Conservation (phyloP, 768 basidiomycete genomes). For the Naganishia onofrii region DNA sequence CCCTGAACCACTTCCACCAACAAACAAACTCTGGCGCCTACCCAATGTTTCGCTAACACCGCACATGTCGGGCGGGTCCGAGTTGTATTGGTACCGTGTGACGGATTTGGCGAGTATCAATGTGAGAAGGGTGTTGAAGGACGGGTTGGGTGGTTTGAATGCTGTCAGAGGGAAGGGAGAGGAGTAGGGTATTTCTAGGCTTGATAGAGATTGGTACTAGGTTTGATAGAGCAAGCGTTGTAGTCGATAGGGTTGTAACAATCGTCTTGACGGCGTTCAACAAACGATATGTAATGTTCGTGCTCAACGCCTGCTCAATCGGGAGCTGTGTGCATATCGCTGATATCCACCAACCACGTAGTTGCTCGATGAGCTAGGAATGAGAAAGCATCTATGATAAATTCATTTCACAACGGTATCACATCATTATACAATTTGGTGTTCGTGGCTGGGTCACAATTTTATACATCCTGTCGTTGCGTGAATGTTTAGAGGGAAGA, state of each 20-base stretch:
- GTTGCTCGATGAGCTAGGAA: no score
- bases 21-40: constrained; percentile 49
- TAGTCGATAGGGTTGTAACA: no score
- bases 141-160: constrained; percentile 37
- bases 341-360: no score
- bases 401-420: no score
- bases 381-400: no score
- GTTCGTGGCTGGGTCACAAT: no score
- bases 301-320: no score
- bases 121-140: constrained; percentile 40
- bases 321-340: no score
- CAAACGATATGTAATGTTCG: no score
- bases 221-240: not conserved
- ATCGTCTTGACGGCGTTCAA: no score
- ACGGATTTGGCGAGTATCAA: constrained; percentile 50
- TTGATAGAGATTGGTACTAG: not conserved
- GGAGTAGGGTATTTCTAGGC: not conserved
- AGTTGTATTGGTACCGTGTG: constrained; percentile 44
- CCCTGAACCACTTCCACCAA: constrained; percentile 52
- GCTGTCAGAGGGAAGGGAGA: constrained; percentile 35
- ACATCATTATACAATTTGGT: no score
- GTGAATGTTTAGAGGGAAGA: not conserved
- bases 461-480: no score
- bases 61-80: constrained; percentile 48
- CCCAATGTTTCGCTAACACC: constrained; percentile 52